Evolutionary conservation across 2,329 filamentous ascomycete species (phyloP).

Genomic region (Curvularia sp.): DNA sequence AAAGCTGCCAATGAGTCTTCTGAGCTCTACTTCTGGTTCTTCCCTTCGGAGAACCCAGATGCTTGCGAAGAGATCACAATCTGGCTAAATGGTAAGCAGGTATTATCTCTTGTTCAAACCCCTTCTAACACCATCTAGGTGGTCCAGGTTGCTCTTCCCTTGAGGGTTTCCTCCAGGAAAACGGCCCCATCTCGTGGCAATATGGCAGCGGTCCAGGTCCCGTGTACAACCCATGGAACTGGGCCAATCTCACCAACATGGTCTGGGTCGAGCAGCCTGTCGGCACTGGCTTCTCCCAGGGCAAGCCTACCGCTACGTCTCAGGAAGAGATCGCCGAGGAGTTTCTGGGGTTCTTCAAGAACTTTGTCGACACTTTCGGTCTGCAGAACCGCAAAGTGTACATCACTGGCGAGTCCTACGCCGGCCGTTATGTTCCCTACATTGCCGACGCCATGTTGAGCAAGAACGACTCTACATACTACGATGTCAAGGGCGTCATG

Average conservation of each 20-base stretch:
- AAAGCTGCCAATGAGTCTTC: slow-evolving; percentile 55
- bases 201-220: slow-evolving; percentile 50
- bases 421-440: slow-evolving; percentile 69
- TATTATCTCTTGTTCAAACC: background rate
- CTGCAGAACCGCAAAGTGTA: slow-evolving; percentile 73
- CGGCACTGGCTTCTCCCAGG: slow-evolving; percentile 72
- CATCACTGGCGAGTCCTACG: slow-evolving; percentile 76
- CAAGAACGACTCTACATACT: slow-evolving; percentile 69
- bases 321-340: slow-evolving; percentile 73
- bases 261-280: slow-evolving; percentile 76
- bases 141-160: slow-evolving; percentile 57
- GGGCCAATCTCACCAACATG: slow-evolving; percentile 70
- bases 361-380: slow-evolving; percentile 74
- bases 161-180: slow-evolving; percentile 59
- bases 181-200: slow-evolving; percentile 56
- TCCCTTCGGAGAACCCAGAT: slow-evolving; percentile 58
- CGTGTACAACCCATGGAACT: slow-evolving; percentile 54
- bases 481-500: slow-evolving; percentile 71
- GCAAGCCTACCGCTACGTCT: slow-evolving; percentile 67
- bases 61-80: slow-evolving; percentile 60
- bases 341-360: slow-evolving; percentile 80
- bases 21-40: slow-evolving; percentile 64
- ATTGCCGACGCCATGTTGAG: slow-evolving; percentile 77
- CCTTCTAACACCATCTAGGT: slow-evolving; percentile 5
- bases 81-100: slow-evolving; percentile 49